Evolutionary conservation across 2,329 filamentous ascomycete species (phyloP), one percentile per base, ranked within the genome.

Genomic region (Apiospora arundinis): DNA sequence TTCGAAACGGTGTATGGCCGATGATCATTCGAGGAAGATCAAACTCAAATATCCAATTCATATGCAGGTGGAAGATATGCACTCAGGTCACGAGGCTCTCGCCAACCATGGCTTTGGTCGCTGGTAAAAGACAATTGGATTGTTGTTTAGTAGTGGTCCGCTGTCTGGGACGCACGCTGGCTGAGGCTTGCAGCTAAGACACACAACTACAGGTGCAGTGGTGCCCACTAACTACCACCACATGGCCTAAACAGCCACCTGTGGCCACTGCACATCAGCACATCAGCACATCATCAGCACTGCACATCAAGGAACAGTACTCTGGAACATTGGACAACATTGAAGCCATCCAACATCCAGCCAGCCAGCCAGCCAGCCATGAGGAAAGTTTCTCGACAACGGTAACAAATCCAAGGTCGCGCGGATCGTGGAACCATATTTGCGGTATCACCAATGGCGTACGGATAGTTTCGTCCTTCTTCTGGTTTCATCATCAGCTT

Each of bases 181-280:
- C 49, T 25, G 28, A 56, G 49, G 25, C 52, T 60, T 60, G 52
- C 49, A 56, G 25, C 49, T 32, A 32, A 56, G 49, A 56, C 49
- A 56, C 49, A 18, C 49, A 37, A 2, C 21, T 60, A 21, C 52
- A 60, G 52, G 52, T 60, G 52, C 52, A 21, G 25, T 37, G 52
- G 52, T 60, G 52, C 52, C 52, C 52, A 60, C 52, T 60, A 32
- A 21, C 28, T 4, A 32, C 21, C 32, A 60, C 52, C 52, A 37
- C 52, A 37, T 32, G 52, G 52, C 52, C 52, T 37, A 60, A 60
- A 56, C 49, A 28, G 49, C 49, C 49, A 56, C 23, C 25, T 49
- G 48, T 23, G 48, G 48, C 48, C 49, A 56, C 49, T 56, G 49
- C 25, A 52, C 23, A 1, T 6, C 23, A 11, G 40, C 40, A 42